Evolutionary conservation across 805 yeast genomes (phyloP).

Genomic region (Candida piceae): DNA sequence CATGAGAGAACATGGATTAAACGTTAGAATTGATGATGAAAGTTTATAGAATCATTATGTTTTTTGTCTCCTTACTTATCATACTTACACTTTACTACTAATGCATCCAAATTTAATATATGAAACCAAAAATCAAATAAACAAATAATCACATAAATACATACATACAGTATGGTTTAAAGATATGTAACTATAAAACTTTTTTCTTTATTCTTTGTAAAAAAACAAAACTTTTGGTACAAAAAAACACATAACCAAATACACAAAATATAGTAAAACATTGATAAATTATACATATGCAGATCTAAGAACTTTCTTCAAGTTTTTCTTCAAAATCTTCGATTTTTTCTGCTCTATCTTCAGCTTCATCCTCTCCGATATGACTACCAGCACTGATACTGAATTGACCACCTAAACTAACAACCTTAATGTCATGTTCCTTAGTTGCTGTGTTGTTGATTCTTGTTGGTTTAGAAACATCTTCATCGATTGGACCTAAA

Average conservation of each 20-base stretch:
- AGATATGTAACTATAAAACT: no score
- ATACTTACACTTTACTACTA: no score
- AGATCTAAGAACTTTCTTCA: constrained; percentile 3
- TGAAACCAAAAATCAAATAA: background rate
- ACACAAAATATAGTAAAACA: background rate
- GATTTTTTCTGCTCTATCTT: constrained; percentile 45
- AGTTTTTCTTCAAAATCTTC: constrained; percentile 43
- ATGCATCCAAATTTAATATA: background rate
- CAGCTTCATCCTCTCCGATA: constrained; percentile 46
- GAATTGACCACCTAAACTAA: constrained; percentile 97
- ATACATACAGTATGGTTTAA: no score
- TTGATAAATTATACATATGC: background rate
- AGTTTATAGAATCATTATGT: no score
- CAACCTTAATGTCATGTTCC: constrained; percentile 58
- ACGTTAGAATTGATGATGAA: constrained; percentile 61
- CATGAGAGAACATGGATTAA: constrained; percentile 54
- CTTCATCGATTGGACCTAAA: constrained; percentile 78
- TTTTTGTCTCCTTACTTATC: background rate
- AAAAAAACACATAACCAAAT: background rate
- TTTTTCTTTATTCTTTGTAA: no score
- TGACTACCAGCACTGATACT: constrained; percentile 81
- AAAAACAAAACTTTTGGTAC: background rate
- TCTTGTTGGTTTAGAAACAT: constrained; percentile 82
- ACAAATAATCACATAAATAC: background rate
- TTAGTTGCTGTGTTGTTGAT: constrained; percentile 92